Evolutionary conservation across 108 stramenopile genomes (phyloP), one percentile per base, ranked within the genome.

Genomic region (Stephanodiscus minutulus): DNA sequence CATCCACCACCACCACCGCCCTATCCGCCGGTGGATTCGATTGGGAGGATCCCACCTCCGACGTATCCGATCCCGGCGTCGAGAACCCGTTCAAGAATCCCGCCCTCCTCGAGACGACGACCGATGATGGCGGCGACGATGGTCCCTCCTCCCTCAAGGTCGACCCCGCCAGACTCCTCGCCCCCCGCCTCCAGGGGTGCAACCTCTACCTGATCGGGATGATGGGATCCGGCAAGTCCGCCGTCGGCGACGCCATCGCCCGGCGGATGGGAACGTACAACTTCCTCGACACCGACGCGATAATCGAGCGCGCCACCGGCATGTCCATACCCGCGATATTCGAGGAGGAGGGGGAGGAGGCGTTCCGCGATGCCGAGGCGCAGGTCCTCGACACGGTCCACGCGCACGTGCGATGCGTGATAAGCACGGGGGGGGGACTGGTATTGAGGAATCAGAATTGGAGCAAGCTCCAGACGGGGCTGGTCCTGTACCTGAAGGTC

Each of bases 181-280:
- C 83, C 31, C 91, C 91, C 20, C 81, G 91, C 21, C 73, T 96
- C 52, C 66, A 82, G 21, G 95, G 95, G 31, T 84, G 88, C 33
- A 97, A 95, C 68, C 35, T 98, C 9, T 98, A 96, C 78, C 83
- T 98, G n/a, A 83, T 98, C 27, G 97, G 97, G 13, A 92, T 98
- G 93, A 98, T 98, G 97, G 97, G 97, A 39, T 81, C 76, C 59
- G 97, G 97, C 11, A 98, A 98, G 76, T 79, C 91, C 10, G 70
- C 90, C 22, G 85, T 97, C 7, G 96, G 92, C 21, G 89, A 92
- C 39, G 41, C 68, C 18, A 60, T 96, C 27, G 91, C 91, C 7
- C 71, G 88, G 53, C 73, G 90, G 84, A 90, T 98, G 92, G 90
- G 88, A 15, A 85, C 85, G 1, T 98, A 98, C 89, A 94, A 91